Percentiles rank a stretch among this genome's conserved stretches.
Conservation (phyloP, 768 basidiomycete species). For the Calvatia gigantea region DNA sequence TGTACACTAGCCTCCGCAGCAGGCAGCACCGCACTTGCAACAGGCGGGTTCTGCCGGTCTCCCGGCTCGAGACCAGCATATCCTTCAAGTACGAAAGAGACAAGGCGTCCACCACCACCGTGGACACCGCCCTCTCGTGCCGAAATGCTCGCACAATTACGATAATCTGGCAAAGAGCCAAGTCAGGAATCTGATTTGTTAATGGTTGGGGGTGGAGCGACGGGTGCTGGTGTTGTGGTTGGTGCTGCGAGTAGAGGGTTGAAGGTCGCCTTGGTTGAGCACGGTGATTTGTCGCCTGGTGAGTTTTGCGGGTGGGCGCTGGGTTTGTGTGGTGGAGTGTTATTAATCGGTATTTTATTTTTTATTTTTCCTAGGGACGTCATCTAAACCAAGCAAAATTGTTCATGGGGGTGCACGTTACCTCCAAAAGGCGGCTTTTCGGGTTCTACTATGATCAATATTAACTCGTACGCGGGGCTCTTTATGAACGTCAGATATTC, state of each 20-base stretch:
- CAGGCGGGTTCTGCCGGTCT: conserved; percentile 65
- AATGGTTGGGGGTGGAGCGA: conserved; percentile 92
- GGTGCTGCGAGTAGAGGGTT: conserved; percentile 92
- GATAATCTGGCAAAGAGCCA: conserved; percentile 34
- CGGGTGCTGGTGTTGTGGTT: conserved; percentile 93
- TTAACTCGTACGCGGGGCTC: conserved; percentile 93
- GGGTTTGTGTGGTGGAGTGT: not conserved
- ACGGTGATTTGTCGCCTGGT: conserved; percentile 91
- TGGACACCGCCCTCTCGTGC: conserved; percentile 74
- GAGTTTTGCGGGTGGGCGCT: conserved; percentile 17
- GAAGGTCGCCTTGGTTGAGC: conserved; percentile 89
- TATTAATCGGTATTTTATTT: not conserved
- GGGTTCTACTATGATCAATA: conserved; percentile 96
- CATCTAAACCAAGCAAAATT: conserved; percentile 96
- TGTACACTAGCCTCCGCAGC: conserved; percentile 50
- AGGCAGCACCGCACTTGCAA: conserved; percentile 47
- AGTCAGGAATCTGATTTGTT: conserved; percentile 73
- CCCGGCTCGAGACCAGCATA: conserved; percentile 73
- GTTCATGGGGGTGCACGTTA: conserved; percentile 98
- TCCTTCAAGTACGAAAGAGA: conserved; percentile 58
- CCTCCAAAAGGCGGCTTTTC: conserved; percentile 92
- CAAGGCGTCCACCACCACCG: conserved; percentile 69
- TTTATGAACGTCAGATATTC: conserved; percentile 91
- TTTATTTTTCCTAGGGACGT: conserved; percentile 60
- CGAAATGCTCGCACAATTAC: conserved; percentile 62